A percentile compares a stretch with the other conserved stretches of the same genome.
Evolutionary conservation across 208 protist genomes (phyloP).

Genomic region (Wallacemonas collosoma): DNA sequence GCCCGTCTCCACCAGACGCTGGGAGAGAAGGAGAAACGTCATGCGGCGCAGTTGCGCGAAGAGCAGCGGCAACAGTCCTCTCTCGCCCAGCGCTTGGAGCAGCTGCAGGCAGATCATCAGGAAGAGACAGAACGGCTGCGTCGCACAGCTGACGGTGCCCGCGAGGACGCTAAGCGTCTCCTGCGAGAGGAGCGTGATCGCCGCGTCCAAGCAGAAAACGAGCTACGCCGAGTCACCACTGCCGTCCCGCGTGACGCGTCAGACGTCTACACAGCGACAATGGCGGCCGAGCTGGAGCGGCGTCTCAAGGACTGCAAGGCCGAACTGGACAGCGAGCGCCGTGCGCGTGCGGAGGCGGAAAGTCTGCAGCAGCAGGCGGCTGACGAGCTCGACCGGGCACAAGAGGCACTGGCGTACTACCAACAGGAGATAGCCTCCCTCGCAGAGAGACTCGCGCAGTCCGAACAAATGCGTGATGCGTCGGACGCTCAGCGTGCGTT

Average conservation of each 20-base stretch:
- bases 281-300: constrained; percentile 27
- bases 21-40: constrained; percentile 31
- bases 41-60: constrained; percentile 36
- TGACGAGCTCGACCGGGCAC: constrained; percentile 27
- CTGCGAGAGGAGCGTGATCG: constrained; percentile 32
- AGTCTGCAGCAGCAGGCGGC: constrained; percentile 20
- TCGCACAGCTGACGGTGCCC: constrained; percentile 22
- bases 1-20: constrained; percentile 28
- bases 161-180: constrained; percentile 32
- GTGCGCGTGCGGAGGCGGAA: constrained; percentile 24
- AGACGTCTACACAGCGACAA: constrained; percentile 16
- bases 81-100: constrained; percentile 36
- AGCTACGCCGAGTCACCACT: constrained; percentile 22
- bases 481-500: constrained; percentile 35
- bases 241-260: constrained; percentile 12
- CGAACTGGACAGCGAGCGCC: constrained; percentile 33
- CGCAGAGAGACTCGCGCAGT: constrained; percentile 19
- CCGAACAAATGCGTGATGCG: constrained; percentile 33
- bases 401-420: constrained; percentile 31
- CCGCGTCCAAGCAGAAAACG: constrained; percentile 29
- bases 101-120: constrained; percentile 28
- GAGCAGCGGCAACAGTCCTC: constrained; percentile 36
- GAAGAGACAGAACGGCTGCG: constrained; percentile 31
- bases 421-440: constrained; percentile 30
- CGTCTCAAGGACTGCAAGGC: constrained; percentile 29